A percentile compares a stretch with the other conserved stretches of the same genome.
These are phyloP conservation scores for Hygrophoropsis aurantiaca DNA, from an alignment of 768 basidiomycete genomes.

Conservation along the genomic window DNA sequence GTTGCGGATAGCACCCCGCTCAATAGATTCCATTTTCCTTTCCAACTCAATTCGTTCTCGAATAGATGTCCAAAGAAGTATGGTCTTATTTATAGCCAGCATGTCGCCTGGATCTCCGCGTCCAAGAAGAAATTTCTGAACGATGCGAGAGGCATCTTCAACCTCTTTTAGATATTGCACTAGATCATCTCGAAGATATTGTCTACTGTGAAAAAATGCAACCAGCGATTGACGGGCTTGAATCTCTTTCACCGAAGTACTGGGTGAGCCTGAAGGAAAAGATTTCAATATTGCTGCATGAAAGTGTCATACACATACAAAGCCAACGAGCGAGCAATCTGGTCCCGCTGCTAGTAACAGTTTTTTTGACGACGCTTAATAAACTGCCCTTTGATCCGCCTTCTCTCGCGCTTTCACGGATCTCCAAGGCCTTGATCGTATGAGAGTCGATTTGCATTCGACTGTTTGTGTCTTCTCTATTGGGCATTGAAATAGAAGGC, in stretches of 20 bases:
- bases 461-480: slow-evolving; percentile 49
- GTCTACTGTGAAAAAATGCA: slow-evolving; percentile 60
- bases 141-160: slow-evolving; percentile 73
- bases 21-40: slow-evolving; percentile 46
- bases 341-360: slow-evolving; percentile 74
- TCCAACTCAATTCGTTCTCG: slow-evolving; percentile 54
- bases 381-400: slow-evolving; percentile 75
- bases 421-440: slow-evolving; percentile 87
- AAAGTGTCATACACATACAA: slow-evolving; percentile 47
- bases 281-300: slow-evolving; percentile 12
- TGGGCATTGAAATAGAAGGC: slow-evolving; percentile 61
- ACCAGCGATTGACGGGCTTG: slow-evolving; percentile 75
- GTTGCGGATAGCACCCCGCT: slow-evolving; percentile 15
- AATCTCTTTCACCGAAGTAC: slow-evolving; percentile 73
- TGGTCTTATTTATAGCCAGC: slow-evolving; percentile 59
- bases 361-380: slow-evolving; percentile 72
- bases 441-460: slow-evolving; percentile 91
- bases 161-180: slow-evolving; percentile 50
- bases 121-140: slow-evolving; percentile 73
- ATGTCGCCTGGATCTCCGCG: slow-evolving; percentile 70
- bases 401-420: slow-evolving; percentile 72
- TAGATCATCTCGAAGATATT: slow-evolving; percentile 67
- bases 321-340: slow-evolving; percentile 75
- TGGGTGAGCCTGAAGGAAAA: slow-evolving; percentile 68
- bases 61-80: slow-evolving; percentile 59